These are phyloP conservation scores for Theileria luwenshuni DNA, from an alignment of 169 alveolate species.

Conservation along the genomic window DNA sequence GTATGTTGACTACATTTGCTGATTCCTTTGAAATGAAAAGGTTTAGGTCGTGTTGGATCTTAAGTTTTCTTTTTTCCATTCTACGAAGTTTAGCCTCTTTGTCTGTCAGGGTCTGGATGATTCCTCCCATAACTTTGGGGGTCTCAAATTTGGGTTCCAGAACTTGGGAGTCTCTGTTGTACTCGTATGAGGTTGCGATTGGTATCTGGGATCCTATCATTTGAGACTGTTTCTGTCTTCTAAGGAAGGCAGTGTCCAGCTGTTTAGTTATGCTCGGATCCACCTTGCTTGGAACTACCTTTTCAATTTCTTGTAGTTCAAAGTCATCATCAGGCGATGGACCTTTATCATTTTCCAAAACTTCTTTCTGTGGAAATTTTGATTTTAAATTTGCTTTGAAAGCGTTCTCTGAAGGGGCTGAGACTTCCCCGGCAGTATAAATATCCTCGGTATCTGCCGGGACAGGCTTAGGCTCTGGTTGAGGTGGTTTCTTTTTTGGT, in stretches of 20 bases:
- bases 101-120: conserved; percentile 65
- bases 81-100: conserved; percentile 62
- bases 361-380: background rate
- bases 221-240: conserved; percentile 32
- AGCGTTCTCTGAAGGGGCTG: background rate
- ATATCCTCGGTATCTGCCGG: too few relatives aligned
- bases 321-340: conserved; percentile 3
- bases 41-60: conserved; percentile 58
- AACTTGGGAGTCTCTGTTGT: conserved; percentile 35
- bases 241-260: conserved; percentile 37
- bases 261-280: conserved; percentile 43
- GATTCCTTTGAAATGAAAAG: conserved; percentile 55
- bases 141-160: conserved; percentile 34
- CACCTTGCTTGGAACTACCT: conserved; percentile 6
- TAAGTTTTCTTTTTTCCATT: conserved; percentile 23
- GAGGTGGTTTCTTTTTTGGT: too few relatives aligned
- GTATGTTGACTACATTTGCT: conserved; percentile 51
- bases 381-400: background rate
- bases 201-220: conserved; percentile 46
- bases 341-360: background rate
- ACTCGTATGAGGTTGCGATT: conserved; percentile 37
- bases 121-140: conserved; percentile 63
- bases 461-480: too few relatives aligned
- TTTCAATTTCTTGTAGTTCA: conserved; percentile 21
- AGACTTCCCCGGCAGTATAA: background rate